Conservation (phyloP, 164 flowering plant species). For the Stephania yunnanensis region DNA sequence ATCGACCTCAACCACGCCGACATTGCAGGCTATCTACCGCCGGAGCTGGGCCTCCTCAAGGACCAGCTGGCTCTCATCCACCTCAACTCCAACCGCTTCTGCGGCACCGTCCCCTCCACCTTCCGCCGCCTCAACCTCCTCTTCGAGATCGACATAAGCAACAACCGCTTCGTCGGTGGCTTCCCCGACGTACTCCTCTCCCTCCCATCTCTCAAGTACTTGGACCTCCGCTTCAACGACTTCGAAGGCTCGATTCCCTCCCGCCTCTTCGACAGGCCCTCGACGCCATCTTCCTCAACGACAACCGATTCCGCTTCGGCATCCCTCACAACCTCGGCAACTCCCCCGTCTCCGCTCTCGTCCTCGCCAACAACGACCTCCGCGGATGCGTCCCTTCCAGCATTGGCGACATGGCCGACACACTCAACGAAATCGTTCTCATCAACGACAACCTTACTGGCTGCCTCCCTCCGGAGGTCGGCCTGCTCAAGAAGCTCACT, state of each 20-base stretch:
- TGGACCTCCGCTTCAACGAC: constrained; percentile 79
- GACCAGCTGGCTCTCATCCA: constrained; percentile 70
- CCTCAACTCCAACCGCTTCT: constrained; percentile 79
- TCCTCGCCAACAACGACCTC: constrained; percentile 63
- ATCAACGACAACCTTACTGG: constrained; percentile 60
- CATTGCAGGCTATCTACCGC: constrained; percentile 75
- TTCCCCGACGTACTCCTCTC: constrained; percentile 58
- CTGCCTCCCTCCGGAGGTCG: constrained; percentile 62
- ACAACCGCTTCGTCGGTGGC: constrained; percentile 69
- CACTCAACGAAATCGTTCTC: constrained; percentile 70
- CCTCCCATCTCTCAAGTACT: constrained; percentile 51
- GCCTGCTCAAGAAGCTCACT: constrained; percentile 41
- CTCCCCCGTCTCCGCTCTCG: constrained; percentile 75
- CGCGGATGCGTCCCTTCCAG: constrained; percentile 71
- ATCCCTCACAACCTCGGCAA: constrained; percentile 69
- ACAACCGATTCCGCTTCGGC: constrained; percentile 58
- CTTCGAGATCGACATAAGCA: constrained; percentile 70
- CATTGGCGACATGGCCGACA: constrained; percentile 64
- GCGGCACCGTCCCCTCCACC: constrained; percentile 51
- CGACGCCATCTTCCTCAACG: constrained; percentile 69
- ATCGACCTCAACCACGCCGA: constrained; percentile 75
- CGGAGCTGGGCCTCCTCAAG: constrained; percentile 56
- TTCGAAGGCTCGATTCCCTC: constrained; percentile 70
- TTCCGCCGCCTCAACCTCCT: constrained; percentile 48
- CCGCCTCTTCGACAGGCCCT: constrained; percentile 55